Evolutionary conservation across 1,284 basidiomycete species (phyloP).

Genomic region (Polyporus tsugae): DNA sequence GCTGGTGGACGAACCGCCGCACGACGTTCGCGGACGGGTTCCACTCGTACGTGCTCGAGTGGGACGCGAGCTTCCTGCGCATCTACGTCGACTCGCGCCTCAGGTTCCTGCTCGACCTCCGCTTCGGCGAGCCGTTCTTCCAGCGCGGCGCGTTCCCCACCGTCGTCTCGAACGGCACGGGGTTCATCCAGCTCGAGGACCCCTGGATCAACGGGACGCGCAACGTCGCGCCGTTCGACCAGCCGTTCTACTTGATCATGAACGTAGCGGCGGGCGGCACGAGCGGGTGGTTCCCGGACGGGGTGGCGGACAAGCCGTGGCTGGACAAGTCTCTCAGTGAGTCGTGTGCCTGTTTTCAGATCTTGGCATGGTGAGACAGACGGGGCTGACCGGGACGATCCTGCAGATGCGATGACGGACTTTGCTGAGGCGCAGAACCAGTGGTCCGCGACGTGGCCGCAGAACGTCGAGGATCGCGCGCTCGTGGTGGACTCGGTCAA

Average conservation of each 20-base stretch:
- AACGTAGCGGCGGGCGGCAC: constrained; percentile 83
- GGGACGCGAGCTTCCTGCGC: constrained; percentile 79
- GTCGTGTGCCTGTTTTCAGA: constrained; percentile 31
- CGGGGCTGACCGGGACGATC: background rate
- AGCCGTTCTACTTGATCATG: constrained; percentile 82
- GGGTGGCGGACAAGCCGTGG: constrained; percentile 80
- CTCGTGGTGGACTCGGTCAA: constrained; percentile 81
- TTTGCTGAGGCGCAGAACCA: constrained; percentile 68
- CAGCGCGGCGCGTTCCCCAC: constrained; percentile 78
- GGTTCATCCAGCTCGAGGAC: constrained; percentile 69
- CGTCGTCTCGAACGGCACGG: constrained; percentile 75
- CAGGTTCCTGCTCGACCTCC: constrained; percentile 69
- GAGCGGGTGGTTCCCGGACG: constrained; percentile 88
- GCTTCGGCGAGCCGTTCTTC: constrained; percentile 81
- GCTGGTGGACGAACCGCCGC: constrained; percentile 76
- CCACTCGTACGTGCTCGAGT: constrained; percentile 85
- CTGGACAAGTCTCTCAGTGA: constrained; percentile 63
- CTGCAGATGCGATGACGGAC: constrained; percentile 64
- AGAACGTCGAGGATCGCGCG: constrained; percentile 65
- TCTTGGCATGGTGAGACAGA: background rate
- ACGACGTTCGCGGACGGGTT: constrained; percentile 73
- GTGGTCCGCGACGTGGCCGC: constrained; percentile 80
- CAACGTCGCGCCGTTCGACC: constrained; percentile 85
- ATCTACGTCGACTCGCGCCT: constrained; percentile 82
- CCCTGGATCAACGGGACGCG: constrained; percentile 68